Base-by-base conservation (phyloP, 495 filamentous ascomycete genomes). In the Penicillium parvum region DNA sequence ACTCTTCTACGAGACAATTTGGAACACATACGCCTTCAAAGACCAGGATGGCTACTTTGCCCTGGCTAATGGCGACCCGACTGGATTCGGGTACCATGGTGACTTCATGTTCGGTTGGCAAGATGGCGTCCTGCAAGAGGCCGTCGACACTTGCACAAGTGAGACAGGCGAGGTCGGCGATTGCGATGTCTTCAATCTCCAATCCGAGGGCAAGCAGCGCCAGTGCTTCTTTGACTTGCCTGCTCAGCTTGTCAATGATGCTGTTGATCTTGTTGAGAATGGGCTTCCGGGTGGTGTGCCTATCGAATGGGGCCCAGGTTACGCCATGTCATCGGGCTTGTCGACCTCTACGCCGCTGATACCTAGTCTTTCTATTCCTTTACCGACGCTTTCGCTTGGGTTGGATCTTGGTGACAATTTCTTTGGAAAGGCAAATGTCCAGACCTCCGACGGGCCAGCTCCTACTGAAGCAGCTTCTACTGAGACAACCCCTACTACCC, bases 41-140 rank as follows among this genome's bases (percentile, higher is more conserved):
- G 83, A 79, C 16, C 57, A 74, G 29, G 61, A 73, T 6, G 91
- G 91, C 33, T 59, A 82, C 35, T 95, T 95, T 50, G 71, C 90
- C n/a, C 65, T 95, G 27, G 71, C 88, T 10, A 88, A 90, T 49
- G 90, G 89, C 43, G 91, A 97, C 53, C 77, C 80, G 14, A 82
- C 82, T 42, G 88, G 88, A 28, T 90, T 72, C 42, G 87, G 86
- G 12, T 89, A 88, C 52, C 89, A 95, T 51, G 89, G 76, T 20
- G 89, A 95, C 57, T 94, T 94, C 65, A 85, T 94, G 52, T 77
- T 70, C 33, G 89, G 84, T 26, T 95, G 89, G 89, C 77, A 90
- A 16, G 55, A 59, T 4, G 65, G 62, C 17, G 42, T 67, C 32
- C 58, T 72, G n/a, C 59, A 70, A 32, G 10, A 69, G 23, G 71